Evolutionary conservation across 1,139 yeast genomes (phyloP), one percentile per base, ranked within the genome.

Genomic region (Pichia sp.): DNA sequence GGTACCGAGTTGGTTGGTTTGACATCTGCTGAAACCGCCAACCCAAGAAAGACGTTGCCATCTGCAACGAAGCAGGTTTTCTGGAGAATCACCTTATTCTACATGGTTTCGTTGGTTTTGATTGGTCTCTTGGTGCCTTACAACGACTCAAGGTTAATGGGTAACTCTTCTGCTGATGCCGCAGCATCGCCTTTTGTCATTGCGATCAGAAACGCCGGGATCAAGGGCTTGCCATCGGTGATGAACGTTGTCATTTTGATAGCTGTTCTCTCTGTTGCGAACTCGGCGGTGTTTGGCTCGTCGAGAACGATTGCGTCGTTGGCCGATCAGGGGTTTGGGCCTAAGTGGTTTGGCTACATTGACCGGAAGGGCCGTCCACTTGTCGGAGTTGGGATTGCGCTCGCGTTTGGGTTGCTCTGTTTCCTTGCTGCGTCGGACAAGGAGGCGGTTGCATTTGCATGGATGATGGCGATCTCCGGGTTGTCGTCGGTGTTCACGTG

Each of bases 401-500:
- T 79, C 48, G 59, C 73, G 45, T 72, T 83, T 65, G 95, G 92
- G n/a, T 74, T 85, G 31, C 74, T 88, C 54, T 80, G 87, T 59
- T 87, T 82, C 70, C 74, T 85, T 58, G 89, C 89, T 19, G 87
- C 92, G 38, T 78, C 85, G 47, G 69, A 76, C 31, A 73, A 81
- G 54, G 80, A 85, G 68, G 80, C 77, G 53, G 75, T 75, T 41
- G 87, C 87, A 4, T 89, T 89, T 69, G 75, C 76, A 60, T 89
- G 96, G 96, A 74, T 89, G 64, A 74, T 87, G 69, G 86, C 96
- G 31, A 73, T 89, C 46, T 85, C 95, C 8, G 93, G 95, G 51
- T 79, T 87, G 58, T 84, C 92, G 49, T 84, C 95, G 1, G 73
- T 89, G 54, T 87, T 87, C 67, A 86, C 92, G 8, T 88, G 95